These are phyloP conservation scores for Starmerella stellata DNA, from an alignment of 805 yeast genomes.

Conservation along the genomic window DNA sequence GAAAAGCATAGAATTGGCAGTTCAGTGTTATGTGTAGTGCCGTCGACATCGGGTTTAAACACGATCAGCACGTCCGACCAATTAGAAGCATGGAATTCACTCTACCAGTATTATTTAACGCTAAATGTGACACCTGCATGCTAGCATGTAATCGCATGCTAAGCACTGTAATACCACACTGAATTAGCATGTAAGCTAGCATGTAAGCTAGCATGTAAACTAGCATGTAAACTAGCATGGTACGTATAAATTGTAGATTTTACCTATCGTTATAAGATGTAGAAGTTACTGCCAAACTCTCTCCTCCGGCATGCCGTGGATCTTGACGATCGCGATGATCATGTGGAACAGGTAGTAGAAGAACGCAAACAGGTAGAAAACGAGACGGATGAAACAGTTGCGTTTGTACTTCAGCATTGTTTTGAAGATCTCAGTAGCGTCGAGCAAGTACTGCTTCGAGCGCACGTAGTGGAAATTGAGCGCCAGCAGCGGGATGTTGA, in stretches of 20 bases:
- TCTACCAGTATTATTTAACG: no score
- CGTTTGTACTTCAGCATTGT: constrained; percentile 81
- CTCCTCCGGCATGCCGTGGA: background rate
- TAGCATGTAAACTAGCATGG: no score
- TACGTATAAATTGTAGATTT: no score
- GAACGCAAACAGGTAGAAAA: constrained; percentile 77
- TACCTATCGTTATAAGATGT: no score
- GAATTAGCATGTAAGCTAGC: no score
- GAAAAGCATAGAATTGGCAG: constrained; percentile 22
- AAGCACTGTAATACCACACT: no score
- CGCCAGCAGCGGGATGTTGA: constrained; percentile 71
- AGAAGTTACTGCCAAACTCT: no score
- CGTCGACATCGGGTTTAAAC: constrained; percentile 59
- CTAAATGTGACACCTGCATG: no score
- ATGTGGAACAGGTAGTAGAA: constrained; percentile 88
- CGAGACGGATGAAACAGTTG: constrained; percentile 76
- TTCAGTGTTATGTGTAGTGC: constrained; percentile 37
- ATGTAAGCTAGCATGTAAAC: no score
- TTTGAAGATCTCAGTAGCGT: constrained; percentile 95
- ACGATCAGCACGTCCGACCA: constrained; percentile 32
- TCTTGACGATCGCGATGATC: constrained; percentile 71
- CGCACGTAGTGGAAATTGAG: constrained; percentile 64
- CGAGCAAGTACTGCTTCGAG: constrained; percentile 68
- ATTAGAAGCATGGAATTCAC: constrained; percentile 32
- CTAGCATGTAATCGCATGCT: no score